Base-by-base conservation (phyloP, 371 early-diverging fungal species). In the Haplosporangium sp. region DNA sequence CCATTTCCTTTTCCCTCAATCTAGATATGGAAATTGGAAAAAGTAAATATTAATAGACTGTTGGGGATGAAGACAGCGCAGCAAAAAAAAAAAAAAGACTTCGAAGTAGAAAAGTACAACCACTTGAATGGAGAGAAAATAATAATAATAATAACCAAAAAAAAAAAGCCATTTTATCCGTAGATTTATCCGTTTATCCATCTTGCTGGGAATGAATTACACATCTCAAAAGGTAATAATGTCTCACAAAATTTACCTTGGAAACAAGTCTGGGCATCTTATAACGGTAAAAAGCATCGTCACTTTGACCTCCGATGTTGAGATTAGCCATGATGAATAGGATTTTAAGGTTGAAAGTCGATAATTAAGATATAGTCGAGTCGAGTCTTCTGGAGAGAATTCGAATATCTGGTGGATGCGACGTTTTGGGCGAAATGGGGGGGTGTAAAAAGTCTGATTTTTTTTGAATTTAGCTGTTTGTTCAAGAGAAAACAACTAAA, bases 1-100 rank as follows among this genome's bases (percentile, higher is more conserved):
- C 99, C 98, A 87, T 99, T 99, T 61, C 99, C 99, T 86, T 94
- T 96, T 71, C 99, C 99, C 87, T 99, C 99, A 70, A 98, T 92
- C 92, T 96, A 55, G 34, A 55, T 27, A 75, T 19, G 53, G 5
- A 57, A 55, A 34, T 39, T 39, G 39, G 13, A 17, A 20, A 44
- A 19, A 58, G 6, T 52, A 17, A 50, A 50, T 15, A 45, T 45
- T 45, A 45, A 15, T 45, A 8, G 15, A 10, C 45, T 45, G 10
- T 45, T 45, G 15, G 45, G 45, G 60, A 27, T 27, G 27, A 27
- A 27, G 27, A 27, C 27, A 27, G 27, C 27, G 27, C 27, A 27
- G 27, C 44, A 48, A 38, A 72, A 58, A 65, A 53, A 67, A 52
- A 52, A 52, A 52, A 52, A 52, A 52, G 15, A 60, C 50, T 55